Evolutionary conservation across 2,329 filamentous ascomycete species (phyloP), one percentile per base, ranked within the genome.

Genomic region (Hymenoscyphus repandus): DNA sequence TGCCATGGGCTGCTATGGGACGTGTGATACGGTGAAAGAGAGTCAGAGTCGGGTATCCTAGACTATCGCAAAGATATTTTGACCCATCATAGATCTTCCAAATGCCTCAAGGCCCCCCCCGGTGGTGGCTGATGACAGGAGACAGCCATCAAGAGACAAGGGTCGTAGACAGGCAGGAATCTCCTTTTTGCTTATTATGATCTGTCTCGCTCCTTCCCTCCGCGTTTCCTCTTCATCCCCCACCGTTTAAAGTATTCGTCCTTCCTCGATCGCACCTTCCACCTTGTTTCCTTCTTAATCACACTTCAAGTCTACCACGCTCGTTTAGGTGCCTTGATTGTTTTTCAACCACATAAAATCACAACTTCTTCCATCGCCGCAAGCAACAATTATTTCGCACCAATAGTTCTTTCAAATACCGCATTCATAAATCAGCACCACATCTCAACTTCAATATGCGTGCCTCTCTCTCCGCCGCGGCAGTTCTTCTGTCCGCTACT

Each of bases 391-490:
- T 40, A 3, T 17, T 11, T 5, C 36, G 31, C 15, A 40, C n/a
- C 27, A 9, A n/a, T 40, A 22, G 12, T 18, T 6, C 31, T 3
- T 31, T 15, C 33, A 9, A 47, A 30, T n/a, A 47, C 10, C 13
- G 30, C 15, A 40, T 15, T 13, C 18, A 38, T 9, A 32, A 31
- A 40, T 22, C 30, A 41, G 33, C 34, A 37, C 3, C 10, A 47
- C 33, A 13, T n/a, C 15, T 20, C 15, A 17, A 5, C 30, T 33
- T 12, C 58, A 61, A 46, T 1, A 64, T 64, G 61, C 60, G 47
- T 44, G 56, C 57, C 6, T 51, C 52, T 15, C 33, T 56, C 40
- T 49, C 61, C 18, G 52, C 58, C 30, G 47, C 56, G 4, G 50
- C 56, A 30, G 54, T 51, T 33, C 36, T 61, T 45, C 45, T 63